phyloP scores from a whole-genome alignment of 805 yeast genomes.

The Torulaspora maleeae region DNA sequence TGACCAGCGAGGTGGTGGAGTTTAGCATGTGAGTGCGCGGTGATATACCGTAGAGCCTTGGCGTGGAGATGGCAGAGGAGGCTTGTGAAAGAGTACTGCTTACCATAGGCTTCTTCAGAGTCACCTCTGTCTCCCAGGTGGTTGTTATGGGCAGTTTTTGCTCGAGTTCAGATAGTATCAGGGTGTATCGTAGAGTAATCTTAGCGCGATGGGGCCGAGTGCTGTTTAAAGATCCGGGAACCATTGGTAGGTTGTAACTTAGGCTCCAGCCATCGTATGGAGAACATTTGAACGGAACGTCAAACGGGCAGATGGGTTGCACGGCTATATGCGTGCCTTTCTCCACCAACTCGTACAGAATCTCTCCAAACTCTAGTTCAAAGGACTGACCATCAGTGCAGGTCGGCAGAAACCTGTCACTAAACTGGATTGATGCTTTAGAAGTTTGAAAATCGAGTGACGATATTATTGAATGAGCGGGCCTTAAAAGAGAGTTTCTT shows the following conservation, averaged over 20 bases:
- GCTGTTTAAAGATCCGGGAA: slow-evolving; percentile 9
- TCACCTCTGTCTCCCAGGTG: slow-evolving; percentile 34
- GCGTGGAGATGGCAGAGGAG: slow-evolving; percentile 19
- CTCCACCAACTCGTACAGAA: slow-evolving; percentile 23
- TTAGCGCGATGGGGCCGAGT: slow-evolving; percentile 25
- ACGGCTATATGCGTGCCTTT: slow-evolving; percentile 18
- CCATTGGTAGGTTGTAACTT: slow-evolving; percentile 27
- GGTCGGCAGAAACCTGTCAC: slow-evolving; percentile 10
- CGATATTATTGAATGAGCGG: slow-evolving; percentile 25
- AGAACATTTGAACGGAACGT: slow-evolving; percentile 21
- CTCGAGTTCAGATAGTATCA: slow-evolving; percentile 3
- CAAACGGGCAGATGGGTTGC: slow-evolving; percentile 23
- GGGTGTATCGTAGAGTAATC: slow-evolving; percentile 22
- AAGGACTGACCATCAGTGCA: neutral
- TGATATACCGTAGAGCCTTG: slow-evolving; percentile 17
- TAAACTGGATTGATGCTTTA: slow-evolving; percentile 22
- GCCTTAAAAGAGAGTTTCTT: slow-evolving; percentile 24
- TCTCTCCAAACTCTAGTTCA: slow-evolving; percentile 14
- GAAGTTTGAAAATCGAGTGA: slow-evolving; percentile 35
- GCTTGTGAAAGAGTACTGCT: slow-evolving; percentile 13
- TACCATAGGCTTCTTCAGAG: slow-evolving; percentile 22
- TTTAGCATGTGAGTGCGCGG: slow-evolving; percentile 10
- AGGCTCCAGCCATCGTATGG: slow-evolving; percentile 29
- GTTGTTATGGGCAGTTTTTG: slow-evolving; percentile 22
- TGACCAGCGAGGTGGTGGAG: slow-evolving; percentile 22